Evolutionary conservation across 441 rosid species (phyloP).

Genomic region (Gossypium trilobum): DNA sequence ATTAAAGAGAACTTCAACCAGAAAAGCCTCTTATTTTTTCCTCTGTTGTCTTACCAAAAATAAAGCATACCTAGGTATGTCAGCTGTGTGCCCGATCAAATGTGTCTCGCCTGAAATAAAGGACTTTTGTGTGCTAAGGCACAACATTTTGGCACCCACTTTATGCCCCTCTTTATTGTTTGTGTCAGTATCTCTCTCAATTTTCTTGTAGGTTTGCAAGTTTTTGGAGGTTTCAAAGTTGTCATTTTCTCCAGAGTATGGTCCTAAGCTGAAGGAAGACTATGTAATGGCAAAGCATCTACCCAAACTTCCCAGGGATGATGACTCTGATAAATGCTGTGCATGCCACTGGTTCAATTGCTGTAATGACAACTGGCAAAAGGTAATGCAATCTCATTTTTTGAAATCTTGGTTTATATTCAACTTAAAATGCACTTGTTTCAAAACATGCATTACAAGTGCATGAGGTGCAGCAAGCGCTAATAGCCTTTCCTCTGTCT

Average conservation of each 20-base stretch:
- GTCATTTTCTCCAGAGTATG: slow-evolving; percentile 93
- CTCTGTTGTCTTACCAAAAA: not conserved
- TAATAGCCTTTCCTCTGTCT: not conserved
- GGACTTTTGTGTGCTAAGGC: not conserved
- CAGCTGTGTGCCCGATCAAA: not conserved
- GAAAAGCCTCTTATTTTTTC: not conserved
- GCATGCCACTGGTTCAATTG: slow-evolving; percentile 68
- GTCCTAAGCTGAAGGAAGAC: slow-evolving; percentile 95
- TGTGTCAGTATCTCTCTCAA: slow-evolving; percentile 23
- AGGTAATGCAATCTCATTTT: slow-evolving; percentile 49
- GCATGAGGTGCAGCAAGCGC: slow-evolving; percentile 7
- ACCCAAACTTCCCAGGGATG: slow-evolving; percentile 53
- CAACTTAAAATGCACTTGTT: not conserved
- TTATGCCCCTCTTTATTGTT: slow-evolving; percentile 7
- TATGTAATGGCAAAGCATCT: slow-evolving; percentile 88
- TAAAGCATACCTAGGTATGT: not conserved
- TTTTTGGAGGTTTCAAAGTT: slow-evolving; percentile 94
- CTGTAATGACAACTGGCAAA: slow-evolving; percentile 97
- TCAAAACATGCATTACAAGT: not conserved
- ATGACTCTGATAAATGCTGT: slow-evolving; percentile 63
- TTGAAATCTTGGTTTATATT: slow-evolving; percentile 10
- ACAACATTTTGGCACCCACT: not conserved
- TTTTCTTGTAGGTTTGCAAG: slow-evolving; percentile 73
- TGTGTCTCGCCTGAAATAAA: not conserved
- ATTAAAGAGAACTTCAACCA: not conserved